Base-by-base conservation (phyloP, 768 basidiomycete genomes). In the Mycena capillaripes region DNA sequence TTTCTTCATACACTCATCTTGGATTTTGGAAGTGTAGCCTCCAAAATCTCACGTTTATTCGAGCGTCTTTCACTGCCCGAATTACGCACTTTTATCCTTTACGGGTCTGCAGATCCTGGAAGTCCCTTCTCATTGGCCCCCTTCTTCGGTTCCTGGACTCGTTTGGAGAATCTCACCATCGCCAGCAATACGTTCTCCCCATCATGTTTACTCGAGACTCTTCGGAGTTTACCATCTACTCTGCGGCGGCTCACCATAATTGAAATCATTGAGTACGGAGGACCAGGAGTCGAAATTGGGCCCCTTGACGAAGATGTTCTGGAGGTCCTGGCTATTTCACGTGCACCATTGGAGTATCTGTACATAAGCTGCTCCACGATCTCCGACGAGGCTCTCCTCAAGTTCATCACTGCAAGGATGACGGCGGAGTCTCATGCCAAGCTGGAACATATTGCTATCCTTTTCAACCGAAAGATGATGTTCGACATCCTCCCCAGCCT, bases 401-500 rank as follows among this genome's bases (percentile, higher is more conserved):
- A 10, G 7, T 62, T 62, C n/a, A 32, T 62, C 30, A 34, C 12
- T n/a, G 44, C 46, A 3, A 46, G 30, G 19, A 46, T 46, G 58
- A 48, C 46, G 9, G 11, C 5, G 14, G 9, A 42, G 17, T 25
- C 38, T 14, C 23, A 21, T 7, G 1, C 21, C n/a, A 50, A 6
- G 21, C 19, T 62, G 1, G 2, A 14, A 27, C 61, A 46, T 17
- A 10, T 62, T 32, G 42, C 32, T 1, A 19, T 62, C 17, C 30
- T 32, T 5, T 62, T 62, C n/a, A 7, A 30, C 3, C 21, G 61
- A 23, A 2, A 9, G 5, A 62, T 48, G 61, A n/a, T n/a, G 29
- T 19, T 46, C 29, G 61, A 62, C n/a, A 62, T 62, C 29, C 10
- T n/a, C 21, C 61, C 61, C 61, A 16, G 27, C 2, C 61, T 62